A percentile compares a stretch with the other conserved stretches of the same genome.
These are phyloP conservation scores for Dacryopinax primogenitus DNA, from an alignment of 768 basidiomycete genomes.

Conservation along the genomic window DNA sequence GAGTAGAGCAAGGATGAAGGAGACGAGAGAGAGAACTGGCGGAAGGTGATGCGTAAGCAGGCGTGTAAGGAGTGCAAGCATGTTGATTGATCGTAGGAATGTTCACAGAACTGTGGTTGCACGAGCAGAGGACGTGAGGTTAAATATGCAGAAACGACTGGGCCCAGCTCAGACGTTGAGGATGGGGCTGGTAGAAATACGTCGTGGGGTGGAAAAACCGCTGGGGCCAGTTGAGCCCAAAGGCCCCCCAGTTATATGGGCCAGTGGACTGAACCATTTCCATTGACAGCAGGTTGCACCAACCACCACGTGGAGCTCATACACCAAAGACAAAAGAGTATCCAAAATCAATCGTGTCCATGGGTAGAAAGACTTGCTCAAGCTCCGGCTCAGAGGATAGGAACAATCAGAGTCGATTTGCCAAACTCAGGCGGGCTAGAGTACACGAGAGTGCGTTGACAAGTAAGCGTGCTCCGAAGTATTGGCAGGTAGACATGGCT, in stretches of 20 bases:
- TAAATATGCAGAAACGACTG: not conserved
- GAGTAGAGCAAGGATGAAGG: slow-evolving; percentile 13
- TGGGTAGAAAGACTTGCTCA: not conserved
- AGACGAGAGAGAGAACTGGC: slow-evolving; percentile 14
- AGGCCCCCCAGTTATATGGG: not conserved
- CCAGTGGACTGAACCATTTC: not conserved
- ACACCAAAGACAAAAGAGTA: not conserved
- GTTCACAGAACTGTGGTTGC: not conserved
- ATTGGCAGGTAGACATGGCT: not conserved
- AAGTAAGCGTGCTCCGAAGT: not conserved
- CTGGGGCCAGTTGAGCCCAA: not conserved
- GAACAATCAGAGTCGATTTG: not conserved
- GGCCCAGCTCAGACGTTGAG: not conserved
- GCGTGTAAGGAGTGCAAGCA: slow-evolving; percentile 14
- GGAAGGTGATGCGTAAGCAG: slow-evolving; percentile 14
- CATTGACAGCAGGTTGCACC: not conserved
- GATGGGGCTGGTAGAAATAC: not conserved
- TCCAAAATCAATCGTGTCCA: not conserved
- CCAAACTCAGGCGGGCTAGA: not conserved
- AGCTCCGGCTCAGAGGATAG: not conserved
- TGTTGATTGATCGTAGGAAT: not conserved
- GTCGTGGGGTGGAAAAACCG: not conserved
- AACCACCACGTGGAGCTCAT: not conserved
- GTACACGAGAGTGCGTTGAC: not conserved
- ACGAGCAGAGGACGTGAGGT: not conserved